phyloP scores from a whole-genome alignment of 1,139 yeast species.

The Geotrichum carabidarum region DNA sequence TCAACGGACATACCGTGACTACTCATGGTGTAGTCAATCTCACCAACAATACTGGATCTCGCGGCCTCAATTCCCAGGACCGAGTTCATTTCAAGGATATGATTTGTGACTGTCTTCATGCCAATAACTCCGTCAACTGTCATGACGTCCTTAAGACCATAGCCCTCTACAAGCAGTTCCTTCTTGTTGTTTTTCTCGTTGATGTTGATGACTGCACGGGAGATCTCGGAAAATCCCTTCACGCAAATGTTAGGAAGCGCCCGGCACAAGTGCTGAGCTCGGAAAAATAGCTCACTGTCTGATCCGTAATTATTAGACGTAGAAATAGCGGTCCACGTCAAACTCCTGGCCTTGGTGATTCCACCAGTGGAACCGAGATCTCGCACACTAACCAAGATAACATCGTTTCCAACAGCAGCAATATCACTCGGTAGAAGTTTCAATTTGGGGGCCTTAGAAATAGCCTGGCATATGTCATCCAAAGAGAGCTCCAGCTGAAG shows the following conservation, averaged over 20 bases:
- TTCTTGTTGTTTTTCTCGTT: conserved; percentile 75
- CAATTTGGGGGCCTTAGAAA: conserved; percentile 78
- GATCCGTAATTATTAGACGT: conserved; percentile 42
- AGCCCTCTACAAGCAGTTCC: conserved; percentile 94
- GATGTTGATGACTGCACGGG: conserved; percentile 95
- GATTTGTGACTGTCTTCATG: conserved; percentile 80
- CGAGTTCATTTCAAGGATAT: conserved; percentile 79
- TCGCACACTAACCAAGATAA: conserved; percentile 70
- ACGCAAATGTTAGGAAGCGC: conserved; percentile 82
- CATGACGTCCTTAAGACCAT: conserved; percentile 94
- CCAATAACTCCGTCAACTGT: conserved; percentile 96
- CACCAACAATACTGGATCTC: conserved; percentile 82
- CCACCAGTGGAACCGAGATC: conserved; percentile 47
- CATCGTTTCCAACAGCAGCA: conserved; percentile 59
- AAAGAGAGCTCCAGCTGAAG: conserved; percentile 82
- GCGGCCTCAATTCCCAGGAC: conserved; percentile 98
- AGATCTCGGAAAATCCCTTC: conserved; percentile 83
- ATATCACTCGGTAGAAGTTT: conserved; percentile 75
- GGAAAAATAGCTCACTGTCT: conserved; percentile 67
- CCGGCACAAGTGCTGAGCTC: conserved; percentile 85
- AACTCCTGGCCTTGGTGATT: conserved; percentile 31
- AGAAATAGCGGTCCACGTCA: conserved; percentile 23
- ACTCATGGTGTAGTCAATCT: conserved; percentile 96
- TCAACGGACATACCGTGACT: conserved; percentile 99
- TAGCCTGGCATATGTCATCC: conserved; percentile 81